Evolutionary conservation across 257 asterid genomes (phyloP).

Genomic region (Lithospermum erythrorhizon): DNA sequence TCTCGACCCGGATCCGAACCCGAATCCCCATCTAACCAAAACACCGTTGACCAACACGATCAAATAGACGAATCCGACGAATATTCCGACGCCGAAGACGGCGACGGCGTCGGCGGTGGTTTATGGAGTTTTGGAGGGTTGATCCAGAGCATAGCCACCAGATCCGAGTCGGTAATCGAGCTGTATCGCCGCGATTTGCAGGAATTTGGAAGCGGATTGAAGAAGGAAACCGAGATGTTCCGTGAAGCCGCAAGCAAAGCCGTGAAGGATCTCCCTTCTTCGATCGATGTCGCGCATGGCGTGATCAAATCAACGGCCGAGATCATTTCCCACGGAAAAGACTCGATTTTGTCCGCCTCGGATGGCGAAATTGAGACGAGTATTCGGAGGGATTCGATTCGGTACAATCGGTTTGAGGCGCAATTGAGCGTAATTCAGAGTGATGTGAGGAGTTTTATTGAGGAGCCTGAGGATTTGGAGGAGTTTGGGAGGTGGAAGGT

Average conservation of each 20-base stretch:
- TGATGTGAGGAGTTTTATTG: conserved; percentile 45
- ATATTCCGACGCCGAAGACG: conserved; percentile 6
- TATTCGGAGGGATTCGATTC: conserved; percentile 21
- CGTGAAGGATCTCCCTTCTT: conserved; percentile 87
- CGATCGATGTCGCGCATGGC: conserved; percentile 37
- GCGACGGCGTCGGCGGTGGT: conserved; percentile 18
- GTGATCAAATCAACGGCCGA: conserved; percentile 70
- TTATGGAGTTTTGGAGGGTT: conserved; percentile 70
- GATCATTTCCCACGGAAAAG: conserved; percentile 52
- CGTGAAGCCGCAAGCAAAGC: conserved; percentile 83
- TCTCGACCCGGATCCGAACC: conserved; percentile 20
- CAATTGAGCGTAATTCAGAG: conserved; percentile 47
- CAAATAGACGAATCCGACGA: too few relatives aligned
- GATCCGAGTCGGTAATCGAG: conserved; percentile 77
- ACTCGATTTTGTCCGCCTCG: conserved; percentile 24
- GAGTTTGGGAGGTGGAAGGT: conserved; percentile 55
- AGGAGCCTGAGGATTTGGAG: conserved; percentile 73
- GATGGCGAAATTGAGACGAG: conserved; percentile 37
- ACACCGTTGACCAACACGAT: conserved; percentile 11
- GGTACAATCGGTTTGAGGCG: conserved; percentile 59
- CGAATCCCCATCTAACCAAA: conserved; percentile 20
- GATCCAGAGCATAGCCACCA: conserved; percentile 40
- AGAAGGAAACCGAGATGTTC: conserved; percentile 59
- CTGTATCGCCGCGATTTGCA: conserved; percentile 61
- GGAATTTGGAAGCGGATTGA: conserved; percentile 73